Conservation (phyloP, 768 basidiomycete species). For the Termitomyces sp. region DNA sequence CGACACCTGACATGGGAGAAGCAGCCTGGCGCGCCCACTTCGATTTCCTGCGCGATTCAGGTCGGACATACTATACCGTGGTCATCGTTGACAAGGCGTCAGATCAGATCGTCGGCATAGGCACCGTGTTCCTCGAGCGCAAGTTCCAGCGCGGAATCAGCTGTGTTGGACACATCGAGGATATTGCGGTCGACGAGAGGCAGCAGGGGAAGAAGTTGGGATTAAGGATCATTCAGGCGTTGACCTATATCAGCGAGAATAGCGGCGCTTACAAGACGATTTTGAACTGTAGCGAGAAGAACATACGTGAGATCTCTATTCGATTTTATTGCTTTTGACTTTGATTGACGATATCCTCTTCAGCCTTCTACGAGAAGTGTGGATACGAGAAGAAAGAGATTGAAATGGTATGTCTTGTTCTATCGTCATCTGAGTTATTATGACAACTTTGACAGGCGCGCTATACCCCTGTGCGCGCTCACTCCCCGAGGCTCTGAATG, state of each 20-base stretch:
- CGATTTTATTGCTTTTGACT: slow-evolving; percentile 3
- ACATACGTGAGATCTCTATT: slow-evolving; percentile 71
- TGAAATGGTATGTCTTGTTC: slow-evolving; percentile 71
- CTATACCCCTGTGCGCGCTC: slow-evolving; percentile 48
- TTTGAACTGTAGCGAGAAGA: slow-evolving; percentile 87
- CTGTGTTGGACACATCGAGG: slow-evolving; percentile 93
- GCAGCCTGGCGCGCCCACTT: slow-evolving; percentile 72
- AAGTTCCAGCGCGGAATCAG: slow-evolving; percentile 91
- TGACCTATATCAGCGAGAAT: slow-evolving; percentile 80
- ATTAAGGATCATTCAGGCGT: slow-evolving; percentile 78
- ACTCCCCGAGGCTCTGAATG: slow-evolving; percentile 34
- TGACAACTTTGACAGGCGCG: slow-evolving; percentile 42
- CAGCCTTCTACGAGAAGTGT: slow-evolving; percentile 97
- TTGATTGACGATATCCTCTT: background rate
- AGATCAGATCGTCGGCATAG: slow-evolving; percentile 81
- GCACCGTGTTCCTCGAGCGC: slow-evolving; percentile 85
- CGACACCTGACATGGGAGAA: slow-evolving; percentile 64
- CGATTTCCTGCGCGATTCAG: slow-evolving; percentile 48
- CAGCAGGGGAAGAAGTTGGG: slow-evolving; percentile 95
- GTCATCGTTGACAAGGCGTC: slow-evolving; percentile 76
- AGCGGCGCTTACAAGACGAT: slow-evolving; percentile 95
- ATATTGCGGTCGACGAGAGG: slow-evolving; percentile 87
- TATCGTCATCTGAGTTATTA: background rate
- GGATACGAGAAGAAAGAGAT: slow-evolving; percentile 88
- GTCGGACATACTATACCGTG: slow-evolving; percentile 75